Evolutionary conservation across 495 filamentous ascomycete genomes (phyloP), one percentile per base, ranked within the genome.

Genomic region (Lasiosphaeriaceae sp.): DNA sequence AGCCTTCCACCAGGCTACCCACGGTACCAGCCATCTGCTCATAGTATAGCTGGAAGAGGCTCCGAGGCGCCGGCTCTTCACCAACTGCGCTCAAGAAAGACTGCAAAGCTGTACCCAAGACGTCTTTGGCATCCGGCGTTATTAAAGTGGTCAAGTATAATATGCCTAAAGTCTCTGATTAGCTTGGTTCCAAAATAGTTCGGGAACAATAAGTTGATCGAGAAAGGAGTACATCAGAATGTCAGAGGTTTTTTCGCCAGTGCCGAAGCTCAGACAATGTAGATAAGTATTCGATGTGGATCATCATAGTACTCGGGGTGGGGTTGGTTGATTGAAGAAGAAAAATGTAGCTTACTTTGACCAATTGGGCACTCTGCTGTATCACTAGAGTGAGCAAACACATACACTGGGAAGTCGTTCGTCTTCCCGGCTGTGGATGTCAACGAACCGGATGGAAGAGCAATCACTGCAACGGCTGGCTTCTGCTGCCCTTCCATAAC

Each of bases 211-310:
- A 60, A 50, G 47, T 45, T 54, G 59, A 58, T 65, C 57, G 56
- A 64, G 64, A 54, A 46, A 39, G 57, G 75, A 78, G 65, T 71
- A 69, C 66, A 85, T 96, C 92, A 96, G 92, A 80, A 84, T 90
- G 86, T 90, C 85, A 89, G 85, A 90, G 83, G 83, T 88, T 81
- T 84, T 80, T 79, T 90, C 89, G 84, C 91, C 90, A 93, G 85
- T 76, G 73, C 70, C 76, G 73, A 81, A 84, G 72, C 75, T 84
- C 89, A 90, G 92, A 86, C 89, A 96, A 96, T 96, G 92, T 97
- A 97, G 92, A 94, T 96, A 97, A 96, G 90, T 93, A 87, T 91
- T 92, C 85, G 77, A 75, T 79, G 78, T 76, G 87, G 84, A 91
- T 96, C 92, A 92, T 91, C 74, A 80, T 80, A 74, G 75, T 71